These are phyloP conservation scores for Amanita pallidorosea DNA, from an alignment of 768 basidiomycete species.

Conservation along the genomic window DNA sequence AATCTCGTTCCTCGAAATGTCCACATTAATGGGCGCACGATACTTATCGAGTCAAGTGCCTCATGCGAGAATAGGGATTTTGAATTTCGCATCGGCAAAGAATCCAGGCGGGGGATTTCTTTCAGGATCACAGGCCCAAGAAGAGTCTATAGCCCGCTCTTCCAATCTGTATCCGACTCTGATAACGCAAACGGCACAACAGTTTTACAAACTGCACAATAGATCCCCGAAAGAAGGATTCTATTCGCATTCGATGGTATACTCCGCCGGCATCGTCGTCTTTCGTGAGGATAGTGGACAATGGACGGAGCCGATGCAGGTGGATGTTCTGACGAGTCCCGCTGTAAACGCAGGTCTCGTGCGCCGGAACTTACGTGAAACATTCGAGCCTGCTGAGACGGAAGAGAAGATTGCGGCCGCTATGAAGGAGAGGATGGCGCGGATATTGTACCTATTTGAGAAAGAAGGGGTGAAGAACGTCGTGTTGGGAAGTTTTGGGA, in stretches of 20 bases:
- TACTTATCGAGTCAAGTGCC: slow-evolving; percentile 17
- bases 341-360: slow-evolving; percentile 61
- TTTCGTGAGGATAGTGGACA: slow-evolving; percentile 55
- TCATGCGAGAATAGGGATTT: slow-evolving; percentile 38
- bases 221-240: slow-evolving; percentile 38
- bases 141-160: slow-evolving; percentile 71
- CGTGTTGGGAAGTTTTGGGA: slow-evolving; percentile 69
- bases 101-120: slow-evolving; percentile 72
- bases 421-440: slow-evolving; percentile 66
- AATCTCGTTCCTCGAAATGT: slow-evolving; percentile 46
- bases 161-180: slow-evolving; percentile 62
- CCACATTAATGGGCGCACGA: slow-evolving; percentile 55
- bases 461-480: slow-evolving; percentile 44
- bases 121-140: slow-evolving; percentile 65
- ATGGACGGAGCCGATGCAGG: slow-evolving; percentile 43
- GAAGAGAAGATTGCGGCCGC: slow-evolving; percentile 31
- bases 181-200: slow-evolving; percentile 37
- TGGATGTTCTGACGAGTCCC: slow-evolving; percentile 61
- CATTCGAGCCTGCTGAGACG: slow-evolving; percentile 13
- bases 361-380: slow-evolving; percentile 16
- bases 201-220: slow-evolving; percentile 55
- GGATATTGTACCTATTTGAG: slow-evolving; percentile 58
- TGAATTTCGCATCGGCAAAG: slow-evolving; percentile 72
- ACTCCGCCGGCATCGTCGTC: slow-evolving; percentile 51
- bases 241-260: slow-evolving; percentile 75